These are phyloP conservation scores for Cutaneotrichosporon sp. DNA, from an alignment of 1,284 basidiomycete species.

Conservation along the genomic window DNA sequence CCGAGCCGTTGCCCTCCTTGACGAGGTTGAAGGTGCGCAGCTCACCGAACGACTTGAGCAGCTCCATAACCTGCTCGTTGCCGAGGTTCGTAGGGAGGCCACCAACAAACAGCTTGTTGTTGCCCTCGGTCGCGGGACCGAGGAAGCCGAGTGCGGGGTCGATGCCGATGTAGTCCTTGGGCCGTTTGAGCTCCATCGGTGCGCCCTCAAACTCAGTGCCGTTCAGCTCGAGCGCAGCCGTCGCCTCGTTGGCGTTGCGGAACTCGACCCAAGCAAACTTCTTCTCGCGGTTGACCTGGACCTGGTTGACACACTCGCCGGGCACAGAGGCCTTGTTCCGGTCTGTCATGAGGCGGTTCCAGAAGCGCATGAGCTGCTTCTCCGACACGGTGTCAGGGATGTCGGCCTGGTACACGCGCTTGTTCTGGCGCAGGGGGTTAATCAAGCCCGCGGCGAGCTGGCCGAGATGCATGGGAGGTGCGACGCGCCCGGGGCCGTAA, in stretches of 20 bases:
- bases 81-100: slow-evolving; percentile 92
- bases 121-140: slow-evolving; percentile 93
- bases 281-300: slow-evolving; percentile 96
- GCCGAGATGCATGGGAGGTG: slow-evolving; percentile 47
- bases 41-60: slow-evolving; percentile 96
- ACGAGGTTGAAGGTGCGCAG: slow-evolving; percentile 97
- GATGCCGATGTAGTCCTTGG: slow-evolving; percentile 81
- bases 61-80: slow-evolving; percentile 96
- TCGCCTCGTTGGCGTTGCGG: slow-evolving; percentile 93
- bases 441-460: slow-evolving; percentile 60
- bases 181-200: slow-evolving; percentile 90
- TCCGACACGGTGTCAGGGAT: slow-evolving; percentile 91
- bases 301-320: slow-evolving; percentile 85
- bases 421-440: slow-evolving; percentile 84
- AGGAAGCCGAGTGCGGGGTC: slow-evolving; percentile 72
- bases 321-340: slow-evolving; percentile 75
- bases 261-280: slow-evolving; percentile 99
- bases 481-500: slow-evolving; percentile 48
- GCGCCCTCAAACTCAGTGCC: slow-evolving; percentile 60
- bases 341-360: slow-evolving; percentile 93
- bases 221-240: slow-evolving; percentile 93
- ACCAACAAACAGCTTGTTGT: slow-evolving; percentile 97
- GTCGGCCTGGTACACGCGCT: slow-evolving; percentile 92
- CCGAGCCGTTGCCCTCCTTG: slow-evolving; percentile 72
- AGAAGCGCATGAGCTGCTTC: slow-evolving; percentile 82